Evolutionary conservation across 2,329 filamentous ascomycete genomes (phyloP).

Genomic region (Talaromyces verruculosus): DNA sequence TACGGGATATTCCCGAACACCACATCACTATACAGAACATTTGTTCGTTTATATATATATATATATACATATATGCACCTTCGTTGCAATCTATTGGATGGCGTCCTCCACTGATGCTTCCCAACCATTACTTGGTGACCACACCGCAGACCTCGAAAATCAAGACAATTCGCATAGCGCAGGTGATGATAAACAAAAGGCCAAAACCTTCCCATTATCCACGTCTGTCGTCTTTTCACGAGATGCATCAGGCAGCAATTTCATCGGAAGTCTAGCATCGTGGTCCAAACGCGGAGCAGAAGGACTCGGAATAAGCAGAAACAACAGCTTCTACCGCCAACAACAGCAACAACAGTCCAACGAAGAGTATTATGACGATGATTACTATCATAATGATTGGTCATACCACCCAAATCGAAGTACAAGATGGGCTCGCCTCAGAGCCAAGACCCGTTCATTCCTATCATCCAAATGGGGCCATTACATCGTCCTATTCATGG

Average conservation of each 20-base stretch:
- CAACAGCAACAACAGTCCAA: neutral
- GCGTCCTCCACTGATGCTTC: conserved; percentile 18
- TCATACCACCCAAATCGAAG: neutral
- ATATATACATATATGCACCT: neutral
- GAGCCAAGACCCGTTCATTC: conserved; percentile 29
- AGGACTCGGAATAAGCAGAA: conserved; percentile 10
- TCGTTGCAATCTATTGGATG: neutral
- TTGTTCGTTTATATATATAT: neutral
- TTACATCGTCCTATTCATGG: conserved; percentile 51
- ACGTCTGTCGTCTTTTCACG: neutral
- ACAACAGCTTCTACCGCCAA: conserved; percentile 1
- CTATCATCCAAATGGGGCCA: conserved; percentile 52
- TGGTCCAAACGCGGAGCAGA: conserved; percentile 15
- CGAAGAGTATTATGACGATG: neutral
- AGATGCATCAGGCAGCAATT: neutral
- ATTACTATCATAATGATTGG: conserved; percentile 11
- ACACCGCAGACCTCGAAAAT: conserved; percentile 6
- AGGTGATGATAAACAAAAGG: neutral
- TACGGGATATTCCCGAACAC: neutral
- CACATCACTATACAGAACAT: neutral
- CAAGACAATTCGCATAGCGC: conserved; percentile 3
- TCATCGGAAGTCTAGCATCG: conserved; percentile 12
- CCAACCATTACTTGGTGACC: conserved; percentile 18
- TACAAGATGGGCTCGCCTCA: conserved; percentile 12
- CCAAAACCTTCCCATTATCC: neutral